Base-by-base conservation (phyloP, 768 basidiomycete species). In the Leccinum disarticulatum region DNA sequence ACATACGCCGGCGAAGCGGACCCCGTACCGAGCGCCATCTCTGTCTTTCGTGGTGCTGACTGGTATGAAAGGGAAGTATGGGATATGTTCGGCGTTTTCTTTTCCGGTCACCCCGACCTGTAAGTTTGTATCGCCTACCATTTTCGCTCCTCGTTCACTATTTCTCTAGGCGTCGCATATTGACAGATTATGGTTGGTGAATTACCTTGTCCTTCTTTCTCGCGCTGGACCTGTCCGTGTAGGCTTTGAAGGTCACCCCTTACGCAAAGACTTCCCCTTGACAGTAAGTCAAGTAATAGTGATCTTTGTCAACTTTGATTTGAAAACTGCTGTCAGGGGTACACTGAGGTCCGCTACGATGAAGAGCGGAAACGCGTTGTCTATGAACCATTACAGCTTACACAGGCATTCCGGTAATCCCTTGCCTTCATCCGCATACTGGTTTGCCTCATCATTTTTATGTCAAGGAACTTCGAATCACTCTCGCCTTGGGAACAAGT, bases 1-100 rank as follows among this genome's bases (percentile, higher is more conserved):
- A 98, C 97, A 0, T 98, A 95, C 71, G 93, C 94, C 59, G 90
- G 90, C 61, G 97, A 99, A 76, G 88, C 88, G 11, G 90, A 95
- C 66, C 85, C 90, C 36, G 91, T 98, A 3, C 97, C 96, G 1
- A 95, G 90, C 66, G 86, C 82, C 28, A 80, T 84, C 3, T 82
- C 84, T 13, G 60, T 98, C 27, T 99, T 90, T 80, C 82, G 86
- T 53, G 94, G 96, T 60, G 96, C 97, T 6, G 93, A 99, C 70
- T 99, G 97, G 97, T 98, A 97, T 73, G 97, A 99, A 76, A 83
- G 97, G 60, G 97, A 99, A 76, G 88, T 91, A 30, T 99, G 96
- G 95, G 97, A 99, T 77, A 82, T 99, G 75, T 99, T 80, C 70
- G 97, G 97, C 49, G 90, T 99, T 51, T 97, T 94, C 81, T 99